Evolutionary conservation across 2,329 filamentous ascomycete species (phyloP).

Genomic region (Phaeosphaeria sp.): DNA sequence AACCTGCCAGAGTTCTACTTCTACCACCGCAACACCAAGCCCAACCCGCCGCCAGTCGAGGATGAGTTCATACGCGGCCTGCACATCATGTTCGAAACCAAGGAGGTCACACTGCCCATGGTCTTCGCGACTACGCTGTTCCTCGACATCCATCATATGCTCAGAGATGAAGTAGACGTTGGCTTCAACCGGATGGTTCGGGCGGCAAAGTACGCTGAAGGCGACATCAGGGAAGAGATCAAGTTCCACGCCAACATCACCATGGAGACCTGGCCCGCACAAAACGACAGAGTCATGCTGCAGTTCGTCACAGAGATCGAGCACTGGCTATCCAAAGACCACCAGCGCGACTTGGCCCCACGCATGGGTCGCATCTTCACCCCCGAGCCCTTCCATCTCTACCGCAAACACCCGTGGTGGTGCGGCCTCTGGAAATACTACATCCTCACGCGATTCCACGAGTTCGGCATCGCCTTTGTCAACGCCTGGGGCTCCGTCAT

Average conservation of each 20-base stretch:
- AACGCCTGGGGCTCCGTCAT: conserved; percentile 52
- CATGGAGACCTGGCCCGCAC: conserved; percentile 20
- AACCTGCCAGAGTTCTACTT: conserved; percentile 38
- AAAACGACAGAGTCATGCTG: conserved; percentile 18
- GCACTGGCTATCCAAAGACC: conserved; percentile 9
- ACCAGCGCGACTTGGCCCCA: neutral
- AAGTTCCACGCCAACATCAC: conserved; percentile 20
- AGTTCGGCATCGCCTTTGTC: conserved; percentile 42
- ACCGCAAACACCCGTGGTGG: conserved; percentile 22
- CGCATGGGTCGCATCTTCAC: conserved; percentile 2
- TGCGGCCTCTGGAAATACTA: conserved; percentile 51
- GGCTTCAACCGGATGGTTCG: conserved; percentile 11
- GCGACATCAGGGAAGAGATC: conserved; percentile 15
- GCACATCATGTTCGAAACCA: conserved; percentile 31
- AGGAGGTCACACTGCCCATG: conserved; percentile 32
- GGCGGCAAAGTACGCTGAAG: conserved; percentile 1
- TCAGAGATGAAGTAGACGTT: conserved; percentile 25
- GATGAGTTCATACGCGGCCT: conserved; percentile 43
- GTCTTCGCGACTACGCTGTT: conserved; percentile 43
- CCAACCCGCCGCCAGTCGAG: conserved; percentile 20
- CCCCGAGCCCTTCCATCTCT: conserved; percentile 12
- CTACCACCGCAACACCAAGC: conserved; percentile 16
- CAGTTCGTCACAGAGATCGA: conserved; percentile 12
- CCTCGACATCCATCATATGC: conserved; percentile 46
- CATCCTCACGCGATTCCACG: conserved; percentile 39